Conservation (phyloP, 345 rosid species). For the Moricandia arvensis region DNA sequence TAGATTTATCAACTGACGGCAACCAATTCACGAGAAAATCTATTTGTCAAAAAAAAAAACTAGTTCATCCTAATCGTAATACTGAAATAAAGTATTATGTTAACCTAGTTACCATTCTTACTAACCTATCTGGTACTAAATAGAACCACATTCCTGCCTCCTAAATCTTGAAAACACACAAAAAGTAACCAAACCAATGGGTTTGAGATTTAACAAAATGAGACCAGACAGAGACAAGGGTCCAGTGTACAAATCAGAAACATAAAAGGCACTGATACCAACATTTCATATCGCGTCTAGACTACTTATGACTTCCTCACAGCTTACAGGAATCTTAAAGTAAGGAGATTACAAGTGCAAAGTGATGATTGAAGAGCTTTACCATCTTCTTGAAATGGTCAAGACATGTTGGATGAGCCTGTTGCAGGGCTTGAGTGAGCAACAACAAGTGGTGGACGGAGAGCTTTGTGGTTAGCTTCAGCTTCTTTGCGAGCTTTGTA, state of each 20-base stretch:
- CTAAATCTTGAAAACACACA: slow-evolving; percentile 3
- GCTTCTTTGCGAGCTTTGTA: slow-evolving; percentile 68
- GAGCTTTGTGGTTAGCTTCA: slow-evolving; percentile 51
- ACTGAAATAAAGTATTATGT: too few species aligned
- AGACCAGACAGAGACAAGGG: slow-evolving; percentile 5
- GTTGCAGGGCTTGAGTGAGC: slow-evolving; percentile 47
- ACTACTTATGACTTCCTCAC: slow-evolving; percentile 18
- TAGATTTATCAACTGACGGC: neutral
- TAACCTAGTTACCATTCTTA: neutral
- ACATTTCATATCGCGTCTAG: slow-evolving; percentile 5
- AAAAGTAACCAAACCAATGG: neutral
- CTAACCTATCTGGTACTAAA: neutral
- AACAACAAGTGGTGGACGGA: slow-evolving; percentile 58
- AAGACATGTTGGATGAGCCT: slow-evolving; percentile 40
- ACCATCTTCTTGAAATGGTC: slow-evolving; percentile 17
- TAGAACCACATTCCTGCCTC: neutral
- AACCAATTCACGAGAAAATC: neutral
- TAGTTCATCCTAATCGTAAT: neutral
- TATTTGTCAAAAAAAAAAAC: neutral
- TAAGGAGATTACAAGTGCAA: slow-evolving; percentile 3
- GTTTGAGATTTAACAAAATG: neutral
- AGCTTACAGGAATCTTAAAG: neutral
- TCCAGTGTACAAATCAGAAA: slow-evolving; percentile 6
- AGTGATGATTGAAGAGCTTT: slow-evolving; percentile 11
- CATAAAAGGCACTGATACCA: neutral